Base-by-base conservation (phyloP, 306 rosid species). In the Hippophae gyantsensis region DNA sequence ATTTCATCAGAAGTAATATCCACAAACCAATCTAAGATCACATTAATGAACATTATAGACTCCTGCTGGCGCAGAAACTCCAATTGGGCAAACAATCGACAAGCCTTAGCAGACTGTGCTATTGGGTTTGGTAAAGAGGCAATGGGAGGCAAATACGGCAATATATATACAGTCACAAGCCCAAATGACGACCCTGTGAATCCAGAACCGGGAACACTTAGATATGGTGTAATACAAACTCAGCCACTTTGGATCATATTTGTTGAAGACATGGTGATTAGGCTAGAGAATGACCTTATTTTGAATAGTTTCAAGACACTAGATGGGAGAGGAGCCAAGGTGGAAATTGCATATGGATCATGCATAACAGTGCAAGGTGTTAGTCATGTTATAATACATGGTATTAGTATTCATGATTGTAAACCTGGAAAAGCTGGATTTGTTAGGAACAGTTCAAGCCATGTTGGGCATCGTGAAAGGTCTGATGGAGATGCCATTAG, bases 331-430 rank as follows among this genome's bases (percentile, higher is more conserved):
- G 96, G 96, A 1, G 95, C 73, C 5, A 79, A 74, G 0, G 95
- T 90, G 44, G 95, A 85, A 54, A 87, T 90, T 51, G 84, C 86
- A 43, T 59, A 85, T 52, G 92, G 98, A 3, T 80, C 98, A 42
- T 87, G 98, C 75, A 78, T 90, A 40, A 90, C 96, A 9, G 69
- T 87, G 7, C 94, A 90, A 67, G 77, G 64, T 8, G 83, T 87
- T 7, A 79, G 79, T 55, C 92, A 90, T 64, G 89, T 87, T 5
- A 90, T 90, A 51, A 58, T 90, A 1, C 98, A 90, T 73, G 95
- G 96, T 23, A 87, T 90, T 40, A 76, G 96, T 52, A 69, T 90
- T 32, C 97, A 85, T 74, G 92, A 90, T 56, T 90, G 97, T 69
- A 81, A 81, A 55, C 83, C 79, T 0, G 79, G 89, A 9, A 63